Base-by-base conservation (phyloP, 2,329 filamentous ascomycete genomes). In the Cordyceps pruinosa region DNA sequence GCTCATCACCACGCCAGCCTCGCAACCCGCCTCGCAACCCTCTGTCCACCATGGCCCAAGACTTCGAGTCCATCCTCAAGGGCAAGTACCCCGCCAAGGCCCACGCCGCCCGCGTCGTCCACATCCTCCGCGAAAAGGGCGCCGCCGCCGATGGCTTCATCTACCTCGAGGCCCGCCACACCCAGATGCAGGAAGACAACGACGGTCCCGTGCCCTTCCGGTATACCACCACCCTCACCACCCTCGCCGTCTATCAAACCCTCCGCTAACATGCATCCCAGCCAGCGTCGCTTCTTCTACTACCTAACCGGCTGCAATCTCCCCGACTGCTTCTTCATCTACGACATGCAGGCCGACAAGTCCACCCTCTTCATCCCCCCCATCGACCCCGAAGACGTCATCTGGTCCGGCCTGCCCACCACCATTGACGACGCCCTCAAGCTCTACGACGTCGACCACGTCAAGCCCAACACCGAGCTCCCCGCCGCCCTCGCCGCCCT, bases 311-410 rank as follows among this genome's bases (percentile, higher is more conserved):
- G 94, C 64, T 95, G 78, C 68, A 81, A 85, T 61, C 79, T 95
- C 30, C 82, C 92, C 59, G 91, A 97, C 72, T 87, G 87, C 66
- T 86, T 86, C 69, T 82, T 90, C 59, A 81, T 87, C 57, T 96
- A 97, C 76, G 87, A 96, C 62, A 86, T 96, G 58, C 77, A 81
- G 46, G 79, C 83, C 48, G 81, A 85, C 62, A 84, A 85, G 64
- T 82, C 92, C 41, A 95, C 87, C 3, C 84, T 99, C 49, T 99
- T 92, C 75, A 93, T 99, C 65, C 93, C 94, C 2, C 89, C 91
- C 17, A 82, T 92, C 65, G 86, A 96, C 64, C 83, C 90, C n/a
- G 89, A 94, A 44, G 86, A 85, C 56, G 91, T 97, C 58, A 90
- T 97, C 68, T 99, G 93, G 93, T 89, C 88, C 28, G 94, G 94